Base-by-base conservation (phyloP, 2,329 filamentous ascomycete genomes). In the Pestalotiopsis sp. region DNA sequence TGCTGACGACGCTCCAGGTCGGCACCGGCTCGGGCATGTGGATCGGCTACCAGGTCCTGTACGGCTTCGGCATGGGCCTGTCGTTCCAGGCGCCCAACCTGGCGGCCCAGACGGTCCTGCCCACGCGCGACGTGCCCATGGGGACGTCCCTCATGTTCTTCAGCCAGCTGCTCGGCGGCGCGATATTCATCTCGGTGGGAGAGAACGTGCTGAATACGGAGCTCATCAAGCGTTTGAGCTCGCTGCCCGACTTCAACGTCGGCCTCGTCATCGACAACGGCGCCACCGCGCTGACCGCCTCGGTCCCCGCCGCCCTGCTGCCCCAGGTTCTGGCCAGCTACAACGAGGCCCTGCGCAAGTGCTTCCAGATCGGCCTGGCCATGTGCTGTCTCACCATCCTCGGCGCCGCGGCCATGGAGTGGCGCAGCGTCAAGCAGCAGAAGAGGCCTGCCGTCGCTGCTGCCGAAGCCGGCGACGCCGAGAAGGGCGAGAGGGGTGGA, bases 331-430 rank as follows among this genome's bases (percentile, higher is more conserved):
- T 82, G 48, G 20, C 66, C 0, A 88, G 84, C 0, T 93, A 93
- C 79, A 92, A 92, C 74, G 75, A 81, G 26, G 82, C 89, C 0
- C 77, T 93, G 48, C 83, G 83, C 1, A 78, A 84, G 68, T 85
- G 85, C 0, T 93, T 91, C 74, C 85, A 87, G 69, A 86, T 92
- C 9, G 85, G 83, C 1, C 79, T 90, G 7, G 84, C 86, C 1
- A 79, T 89, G 73, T 81, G 84, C 0, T 81, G 81, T 7, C 67
- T 90, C 9, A 84, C 83, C 4, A 81, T 91, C 14, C 48, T 90
- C 7, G 89, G 87, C 0, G 82, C 84, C 0, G 72, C 83, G 0
- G 78, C 81, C 6, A 84, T 92, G 71, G 86, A 92, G 79, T 92
- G 89, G 89, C 86, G 74, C 67, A 82, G 77, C 64, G 78, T 82